Base-by-base conservation (phyloP, 345 rosid species). In the Aquilaria malaccensis region DNA sequence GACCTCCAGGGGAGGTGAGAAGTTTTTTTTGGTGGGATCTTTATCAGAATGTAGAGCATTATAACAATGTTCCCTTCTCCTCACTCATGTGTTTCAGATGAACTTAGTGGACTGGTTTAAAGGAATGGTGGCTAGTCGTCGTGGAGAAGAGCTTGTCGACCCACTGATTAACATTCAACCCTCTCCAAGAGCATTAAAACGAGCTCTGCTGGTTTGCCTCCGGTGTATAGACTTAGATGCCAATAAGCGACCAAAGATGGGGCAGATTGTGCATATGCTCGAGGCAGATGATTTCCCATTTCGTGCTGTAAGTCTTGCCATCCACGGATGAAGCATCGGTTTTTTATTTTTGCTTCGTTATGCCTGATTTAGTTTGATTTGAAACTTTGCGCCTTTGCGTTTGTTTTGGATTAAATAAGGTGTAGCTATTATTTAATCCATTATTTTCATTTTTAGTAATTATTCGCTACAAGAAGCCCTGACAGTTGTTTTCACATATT, bases 261-360 rank as follows among this genome's bases (percentile, higher is more conserved):
- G 99, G 58, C 99, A 89, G 72, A 82, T 94, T 52, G 83, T 87
- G 71, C 97, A 89, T 71, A 84, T 94, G 99, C 97, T 94, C n/a
- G 98, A 89, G 67, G 89, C 87, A 9, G 97, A 90, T 12, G 97
- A 94, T 57, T 87, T 85, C 69, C 88, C 89, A 60, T 93, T 84
- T 63, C 96, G 97, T 62, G 22, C 85, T 12, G 98, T 93, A 80
- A 72, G 96, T 69, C n/a, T 51, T 50, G 10, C 56, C 54, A 43
- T 4, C 62, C 22, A 22, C 22, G 22, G 22, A 22, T 7, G 37
- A 33, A 5, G 6, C 53, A 22, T 22, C 22, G 22, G 22, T 22
- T 22, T 22, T 22, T 22, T 37, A 37, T 37, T 37, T 37, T 37
- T 1, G 43, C 43, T 37, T 37, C 7, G 7, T 37, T 37, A 37